Evolutionary conservation across 1,284 basidiomycete species (phyloP), one percentile per base, ranked within the genome.

Genomic region (Rhodotorula glutinis): DNA sequence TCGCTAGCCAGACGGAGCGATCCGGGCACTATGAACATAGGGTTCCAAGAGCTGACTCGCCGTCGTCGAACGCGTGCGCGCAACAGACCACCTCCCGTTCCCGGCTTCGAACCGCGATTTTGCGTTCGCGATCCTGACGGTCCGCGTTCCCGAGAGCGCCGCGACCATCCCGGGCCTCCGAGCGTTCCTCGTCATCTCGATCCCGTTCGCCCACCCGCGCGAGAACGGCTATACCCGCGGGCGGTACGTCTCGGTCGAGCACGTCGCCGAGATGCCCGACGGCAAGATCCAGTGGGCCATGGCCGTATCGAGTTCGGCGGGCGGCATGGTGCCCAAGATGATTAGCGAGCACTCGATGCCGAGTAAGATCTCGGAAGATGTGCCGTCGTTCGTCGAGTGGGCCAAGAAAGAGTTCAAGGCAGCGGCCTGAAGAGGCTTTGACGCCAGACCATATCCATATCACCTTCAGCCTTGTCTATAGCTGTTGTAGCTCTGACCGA

Each of bases 301-400:
- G 70, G 70, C 59, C 19, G 63, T 65, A 25, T 25, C 62, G 8
- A 59, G 55, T 46, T 59, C 62, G n/a, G n/a, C 70, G 10, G 67
- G 64, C 17, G 70, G 70, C 3, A 53, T 61, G 56, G 62, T 72
- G 14, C 70, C 67, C 25, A 59, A 51, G 14, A 33, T 64, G 5
- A 29, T 72, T n/a, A 61, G 58, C 51, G 70, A 72, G 21, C n/a
- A 58, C 46, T 63, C 62, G 47, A 71, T 67, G 69, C 66, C 69
- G 1, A 40, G 30, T 43, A 71, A 71, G 53, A 64, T 72, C 29
- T 58, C 61, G 10, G 67, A 69, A 51, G 70, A 72, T 52, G 67
- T 72, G 17, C 67, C 70, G 7, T 60, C 60, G 14, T 72, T 72
- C 62, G 33, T 69, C 27, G 19, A 46, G n/a, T 72, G 70, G 70